Evolutionary conservation across 2,329 filamentous ascomycete species (phyloP), one percentile per base, ranked within the genome.

Genomic region (Colletotrichum neosansevieriae): DNA sequence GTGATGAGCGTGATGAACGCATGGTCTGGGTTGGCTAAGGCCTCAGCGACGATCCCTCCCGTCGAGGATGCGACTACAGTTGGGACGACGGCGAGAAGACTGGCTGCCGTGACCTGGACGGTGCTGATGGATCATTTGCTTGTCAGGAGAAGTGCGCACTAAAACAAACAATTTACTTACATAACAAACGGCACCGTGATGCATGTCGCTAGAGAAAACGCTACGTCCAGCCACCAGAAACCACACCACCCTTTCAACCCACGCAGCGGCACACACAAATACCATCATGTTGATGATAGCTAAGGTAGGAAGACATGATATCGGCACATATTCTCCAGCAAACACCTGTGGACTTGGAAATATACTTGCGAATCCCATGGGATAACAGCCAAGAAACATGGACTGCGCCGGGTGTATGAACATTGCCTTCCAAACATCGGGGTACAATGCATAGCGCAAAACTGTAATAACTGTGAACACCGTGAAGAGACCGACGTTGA

Each of bases 341-440:
- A 40, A 54, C 4, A 15, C 29, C 29, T 29, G 1, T 29, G 24
- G 24, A 21, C 76, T 78, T 12, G 1, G 51, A 5, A 34, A 75
- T 77, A 68, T 70, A 81, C 79, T 92, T 0, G 89, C 87, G 66
- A 92, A 85, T 0, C 85, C 89, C 88, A 92, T 92, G 0, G 90
- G 90, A 36, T 91, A 85, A 0, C 88, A 90, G 0, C 87, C 91
- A 3, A 93, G 78, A 71, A 93, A 93, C 60, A 93, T 81, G 1
- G 87, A 89, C 73, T 93, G 89, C 1, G 84, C 85, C 0, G 89
- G 89, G 74, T 93, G 88, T 2, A 81, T 79, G 40, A 93, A 84
- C 90, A 93, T 91, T 15, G 85, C 86, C 0, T 67, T 74, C 85
- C 89, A 93, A 34, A 92, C 88, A 66, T 86, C 83, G 0, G 90